These are phyloP conservation scores for Coprinellus micaceus DNA, from an alignment of 768 basidiomycete species.

Conservation along the genomic window DNA sequence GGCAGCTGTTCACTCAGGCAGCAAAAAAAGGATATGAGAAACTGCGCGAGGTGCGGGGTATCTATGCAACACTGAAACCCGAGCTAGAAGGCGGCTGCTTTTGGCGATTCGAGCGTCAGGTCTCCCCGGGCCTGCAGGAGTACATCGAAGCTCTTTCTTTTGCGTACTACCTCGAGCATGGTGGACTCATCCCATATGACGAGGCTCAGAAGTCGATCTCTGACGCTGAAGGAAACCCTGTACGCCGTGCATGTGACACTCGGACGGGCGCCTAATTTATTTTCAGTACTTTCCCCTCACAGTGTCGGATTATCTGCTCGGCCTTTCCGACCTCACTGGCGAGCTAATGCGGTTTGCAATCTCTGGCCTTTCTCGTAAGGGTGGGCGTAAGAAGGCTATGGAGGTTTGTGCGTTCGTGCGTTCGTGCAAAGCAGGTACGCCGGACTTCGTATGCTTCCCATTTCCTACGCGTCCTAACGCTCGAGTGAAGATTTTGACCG, in stretches of 20 bases:
- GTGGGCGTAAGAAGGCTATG: constrained; percentile 58
- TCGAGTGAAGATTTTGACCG: constrained; percentile 71
- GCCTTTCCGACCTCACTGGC: constrained; percentile 91
- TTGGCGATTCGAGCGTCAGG: constrained; percentile 72
- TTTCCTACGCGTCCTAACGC: too few species aligned
- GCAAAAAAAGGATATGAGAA: constrained; percentile 53
- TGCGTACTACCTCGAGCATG: constrained; percentile 75
- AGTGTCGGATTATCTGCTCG: constrained; percentile 83
- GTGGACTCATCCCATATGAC: constrained; percentile 60
- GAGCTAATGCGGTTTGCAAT: constrained; percentile 97
- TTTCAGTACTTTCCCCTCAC: constrained; percentile 73
- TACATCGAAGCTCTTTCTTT: constrained; percentile 94
- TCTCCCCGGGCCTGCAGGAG: constrained; percentile 86
- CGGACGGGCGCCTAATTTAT: constrained; percentile 10
- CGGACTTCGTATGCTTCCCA: too few species aligned
- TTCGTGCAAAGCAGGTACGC: constrained; percentile 62
- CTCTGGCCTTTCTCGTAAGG: constrained; percentile 66
- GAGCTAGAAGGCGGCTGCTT: constrained; percentile 68
- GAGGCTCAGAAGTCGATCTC: constrained; percentile 65
- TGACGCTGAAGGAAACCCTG: constrained; percentile 59
- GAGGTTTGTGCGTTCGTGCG: constrained; percentile 71
- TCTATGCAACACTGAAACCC: constrained; percentile 58
- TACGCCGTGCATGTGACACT: constrained; percentile 34
- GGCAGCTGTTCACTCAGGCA: constrained; percentile 28
- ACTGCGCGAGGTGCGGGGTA: constrained; percentile 58